phyloP scores from a whole-genome alignment of 1,139 yeast species.

The Lizanozyma gosingica region DNA sequence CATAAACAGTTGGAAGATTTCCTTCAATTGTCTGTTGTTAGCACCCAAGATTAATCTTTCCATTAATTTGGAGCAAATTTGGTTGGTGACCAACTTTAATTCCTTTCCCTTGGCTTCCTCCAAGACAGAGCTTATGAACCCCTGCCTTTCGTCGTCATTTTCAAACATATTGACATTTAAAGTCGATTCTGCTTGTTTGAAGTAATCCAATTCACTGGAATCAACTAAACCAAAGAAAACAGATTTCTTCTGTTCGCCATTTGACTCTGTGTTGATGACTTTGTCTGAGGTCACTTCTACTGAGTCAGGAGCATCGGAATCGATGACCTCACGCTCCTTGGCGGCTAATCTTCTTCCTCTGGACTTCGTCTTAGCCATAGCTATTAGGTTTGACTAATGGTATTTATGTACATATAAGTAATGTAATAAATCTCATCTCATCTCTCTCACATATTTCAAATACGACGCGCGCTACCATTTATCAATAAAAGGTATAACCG shows the following conservation, averaged over 20 bases:
- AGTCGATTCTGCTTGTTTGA: conserved; percentile 86
- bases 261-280: conserved; percentile 2
- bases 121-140: conserved; percentile 67
- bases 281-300: neutral
- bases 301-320: conserved; percentile 4
- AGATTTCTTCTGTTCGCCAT: conserved; percentile 3
- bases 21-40: conserved; percentile 54
- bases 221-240: conserved; percentile 79
- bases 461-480: neutral
- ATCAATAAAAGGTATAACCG: neutral
- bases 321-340: conserved; percentile 5
- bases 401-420: no score
- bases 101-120: conserved; percentile 90
- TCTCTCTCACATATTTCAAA: neutral
- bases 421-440: neutral
- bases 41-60: conserved; percentile 76
- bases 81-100: conserved; percentile 85
- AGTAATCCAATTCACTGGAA: conserved; percentile 76
- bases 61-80: conserved; percentile 85
- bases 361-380: neutral
- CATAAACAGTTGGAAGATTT: conserved; percentile 55
- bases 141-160: conserved; percentile 58
- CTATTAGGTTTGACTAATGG: no score
- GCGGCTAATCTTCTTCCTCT: conserved; percentile 3
- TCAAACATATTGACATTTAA: conserved; percentile 76